A percentile compares a stretch with the other conserved stretches of the same genome.
Conservation (phyloP, 2,329 filamentous ascomycete genomes). For the Aspergillus persii region DNA sequence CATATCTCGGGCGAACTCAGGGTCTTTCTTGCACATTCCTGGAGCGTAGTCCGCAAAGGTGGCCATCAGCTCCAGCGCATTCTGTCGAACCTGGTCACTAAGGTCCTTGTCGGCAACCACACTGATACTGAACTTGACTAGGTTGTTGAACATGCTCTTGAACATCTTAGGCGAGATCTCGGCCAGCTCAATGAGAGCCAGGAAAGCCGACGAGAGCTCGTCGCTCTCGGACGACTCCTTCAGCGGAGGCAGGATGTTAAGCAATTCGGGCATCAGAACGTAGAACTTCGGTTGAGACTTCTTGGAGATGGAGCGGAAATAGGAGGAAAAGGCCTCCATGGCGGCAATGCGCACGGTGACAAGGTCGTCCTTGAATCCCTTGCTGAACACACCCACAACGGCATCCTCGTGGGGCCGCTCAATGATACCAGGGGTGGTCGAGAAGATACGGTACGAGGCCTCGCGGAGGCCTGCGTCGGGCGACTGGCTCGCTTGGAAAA, state of each 20-base stretch:
- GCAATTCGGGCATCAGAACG: slow-evolving; percentile 78
- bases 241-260: slow-evolving; percentile 91
- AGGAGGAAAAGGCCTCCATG: slow-evolving; percentile 94
- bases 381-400: slow-evolving; percentile 83
- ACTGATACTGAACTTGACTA: slow-evolving; percentile 88
- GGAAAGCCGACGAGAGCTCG: slow-evolving; percentile 81
- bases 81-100: slow-evolving; percentile 84
- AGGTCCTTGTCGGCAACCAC: slow-evolving; percentile 96
- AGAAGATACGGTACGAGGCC: slow-evolving; percentile 91
- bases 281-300: slow-evolving; percentile 89
- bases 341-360: slow-evolving; percentile 83
- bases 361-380: slow-evolving; percentile 86
- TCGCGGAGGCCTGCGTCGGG: slow-evolving; percentile 80
- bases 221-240: slow-evolving; percentile 90
- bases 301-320: slow-evolving; percentile 88
- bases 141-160: slow-evolving; percentile 84
- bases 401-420: slow-evolving; percentile 91
- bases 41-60: slow-evolving; percentile 96
- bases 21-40: slow-evolving; percentile 90
- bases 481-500: slow-evolving; percentile 90
- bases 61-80: slow-evolving; percentile 93
- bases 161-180: slow-evolving; percentile 98
- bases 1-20: slow-evolving; percentile 92
- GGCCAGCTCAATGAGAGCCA: slow-evolving; percentile 89
- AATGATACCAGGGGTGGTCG: slow-evolving; percentile 91